phyloP scores from a whole-genome alignment of 306 rosid genomes.

The Ormosia semicastrata region DNA sequence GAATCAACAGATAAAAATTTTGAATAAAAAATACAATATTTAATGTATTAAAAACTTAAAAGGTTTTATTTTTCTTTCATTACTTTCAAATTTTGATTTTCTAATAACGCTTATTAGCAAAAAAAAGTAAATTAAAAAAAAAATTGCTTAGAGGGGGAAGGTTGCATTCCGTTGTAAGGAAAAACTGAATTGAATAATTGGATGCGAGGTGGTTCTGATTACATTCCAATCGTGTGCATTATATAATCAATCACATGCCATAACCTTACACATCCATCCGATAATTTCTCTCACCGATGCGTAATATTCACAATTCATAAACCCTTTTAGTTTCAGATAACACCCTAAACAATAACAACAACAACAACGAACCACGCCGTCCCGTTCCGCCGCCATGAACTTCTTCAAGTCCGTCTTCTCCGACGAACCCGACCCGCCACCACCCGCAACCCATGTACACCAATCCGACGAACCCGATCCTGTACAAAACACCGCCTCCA shows the following conservation, averaged over 20 bases:
- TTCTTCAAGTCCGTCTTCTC: slow-evolving; percentile 69
- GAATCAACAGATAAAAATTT: no score
- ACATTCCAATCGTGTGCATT: neutral
- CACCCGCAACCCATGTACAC: slow-evolving; percentile 11
- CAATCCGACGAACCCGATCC: slow-evolving; percentile 6
- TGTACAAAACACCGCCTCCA: neutral
- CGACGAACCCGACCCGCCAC: slow-evolving; percentile 46
- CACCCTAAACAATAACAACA: neutral
- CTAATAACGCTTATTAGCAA: no score
- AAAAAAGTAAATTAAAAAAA: no score
- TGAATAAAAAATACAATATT: no score
- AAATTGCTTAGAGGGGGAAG: neutral
- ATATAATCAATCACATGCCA: neutral
- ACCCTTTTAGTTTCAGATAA: neutral
- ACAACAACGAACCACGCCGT: no score
- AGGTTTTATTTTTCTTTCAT: no score
- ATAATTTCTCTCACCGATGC: neutral
- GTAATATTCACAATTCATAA: neutral
- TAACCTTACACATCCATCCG: neutral
- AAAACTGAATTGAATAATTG: neutral
- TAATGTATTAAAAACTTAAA: no score
- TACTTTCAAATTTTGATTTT: no score
- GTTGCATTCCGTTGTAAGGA: neutral
- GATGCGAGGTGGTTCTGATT: neutral
- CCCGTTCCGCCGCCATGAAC: slow-evolving; percentile 36